These are phyloP conservation scores for Coemansia sp. DNA, from an alignment of 192 early-diverging fungal genomes.

Conservation along the genomic window DNA sequence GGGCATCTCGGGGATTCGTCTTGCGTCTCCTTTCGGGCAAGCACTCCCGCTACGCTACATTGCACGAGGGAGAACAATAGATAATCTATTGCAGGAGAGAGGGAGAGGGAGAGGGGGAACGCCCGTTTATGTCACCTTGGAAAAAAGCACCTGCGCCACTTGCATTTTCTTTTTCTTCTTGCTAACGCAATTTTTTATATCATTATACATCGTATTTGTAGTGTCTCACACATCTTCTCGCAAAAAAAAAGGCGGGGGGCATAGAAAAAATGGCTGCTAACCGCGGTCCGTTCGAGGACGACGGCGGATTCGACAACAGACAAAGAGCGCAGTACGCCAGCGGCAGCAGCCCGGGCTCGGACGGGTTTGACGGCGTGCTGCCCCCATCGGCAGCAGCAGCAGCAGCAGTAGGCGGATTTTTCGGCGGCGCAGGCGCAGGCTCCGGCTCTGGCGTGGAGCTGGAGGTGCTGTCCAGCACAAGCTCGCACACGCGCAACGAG, in stretches of 20 bases:
- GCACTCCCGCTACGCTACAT: neutral
- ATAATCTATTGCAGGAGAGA: too few species aligned
- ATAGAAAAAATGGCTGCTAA: neutral
- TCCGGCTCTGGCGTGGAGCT: slow-evolving; percentile 40
- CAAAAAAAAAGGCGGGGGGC: too few species aligned
- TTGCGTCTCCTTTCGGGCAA: neutral
- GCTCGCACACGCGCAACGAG: slow-evolving; percentile 51
- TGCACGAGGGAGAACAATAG: too few species aligned
- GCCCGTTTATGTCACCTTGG: neutral
- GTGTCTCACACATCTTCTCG: neutral
- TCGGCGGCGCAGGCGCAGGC: neutral
- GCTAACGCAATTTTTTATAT: neutral
- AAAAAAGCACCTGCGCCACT: too few species aligned
- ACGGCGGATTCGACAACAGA: slow-evolving; percentile 21
- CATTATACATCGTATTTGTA: slow-evolving; percentile 1
- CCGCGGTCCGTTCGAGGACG: slow-evolving; percentile 6
- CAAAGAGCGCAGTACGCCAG: slow-evolving; percentile 3
- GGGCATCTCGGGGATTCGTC: neutral
- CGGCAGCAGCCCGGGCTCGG: slow-evolving; percentile 7
- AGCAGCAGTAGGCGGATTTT: slow-evolving; percentile 29
- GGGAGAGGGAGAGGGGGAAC: too few species aligned
- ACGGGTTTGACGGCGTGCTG: slow-evolving; percentile 41
- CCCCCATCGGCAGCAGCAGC: slow-evolving; percentile 5
- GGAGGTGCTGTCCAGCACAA: slow-evolving; percentile 48
- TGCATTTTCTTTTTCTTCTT: neutral